Conservation (phyloP, 352 stramenopile genomes). For the Phytophthora capsici region DNA sequence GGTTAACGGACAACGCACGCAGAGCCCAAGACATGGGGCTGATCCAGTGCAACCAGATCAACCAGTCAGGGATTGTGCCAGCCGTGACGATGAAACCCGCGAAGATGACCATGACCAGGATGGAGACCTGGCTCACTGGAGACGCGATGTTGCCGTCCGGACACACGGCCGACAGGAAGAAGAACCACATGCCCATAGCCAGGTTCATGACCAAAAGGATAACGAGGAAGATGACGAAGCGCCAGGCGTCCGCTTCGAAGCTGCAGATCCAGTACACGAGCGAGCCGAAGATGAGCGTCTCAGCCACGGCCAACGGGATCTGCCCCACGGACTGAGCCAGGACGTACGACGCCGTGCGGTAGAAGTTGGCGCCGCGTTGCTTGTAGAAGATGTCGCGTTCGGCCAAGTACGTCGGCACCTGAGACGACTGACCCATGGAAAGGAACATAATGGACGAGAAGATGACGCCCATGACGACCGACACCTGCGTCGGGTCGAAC, state of each 20-base stretch:
- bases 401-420: constrained; percentile 77
- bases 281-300: constrained; percentile 82
- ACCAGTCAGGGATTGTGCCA: constrained; percentile 36
- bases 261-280: constrained; percentile 88
- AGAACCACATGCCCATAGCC: constrained; percentile 14
- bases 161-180: constrained; percentile 12
- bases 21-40: constrained; percentile 44
- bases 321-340: constrained; percentile 40
- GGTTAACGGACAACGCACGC: constrained; percentile 28
- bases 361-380: constrained; percentile 79
- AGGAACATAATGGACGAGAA: constrained; percentile 86
- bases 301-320: constrained; percentile 55
- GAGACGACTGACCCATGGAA: constrained; percentile 67
- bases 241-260: constrained; percentile 37
- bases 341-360: constrained; percentile 72
- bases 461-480: constrained; percentile 76
- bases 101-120: constrained; percentile 58
- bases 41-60: constrained; percentile 40
- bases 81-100: constrained; percentile 55
- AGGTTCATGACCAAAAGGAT: constrained; percentile 49
- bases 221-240: constrained; percentile 52
- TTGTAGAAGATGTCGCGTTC: constrained; percentile 75
- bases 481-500: constrained; percentile 43
- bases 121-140: constrained; percentile 42
- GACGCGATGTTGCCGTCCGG: constrained; percentile 47